phyloP scores from a whole-genome alignment of 768 basidiomycete species.

The Pulveroboletus sp. region DNA sequence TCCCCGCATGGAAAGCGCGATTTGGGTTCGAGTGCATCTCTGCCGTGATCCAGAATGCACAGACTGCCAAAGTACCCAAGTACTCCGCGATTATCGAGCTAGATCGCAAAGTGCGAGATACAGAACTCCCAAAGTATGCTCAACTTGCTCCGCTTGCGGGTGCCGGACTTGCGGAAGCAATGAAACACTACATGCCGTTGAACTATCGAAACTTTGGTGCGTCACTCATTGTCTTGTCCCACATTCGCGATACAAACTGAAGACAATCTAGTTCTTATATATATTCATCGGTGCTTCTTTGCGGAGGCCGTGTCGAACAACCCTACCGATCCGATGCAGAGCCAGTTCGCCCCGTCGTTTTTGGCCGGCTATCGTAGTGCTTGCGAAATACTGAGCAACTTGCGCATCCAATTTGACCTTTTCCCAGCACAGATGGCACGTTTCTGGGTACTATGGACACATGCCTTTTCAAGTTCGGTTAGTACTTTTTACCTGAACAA shows the following conservation, averaged over 20 bases:
- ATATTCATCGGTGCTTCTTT: constrained; percentile 76
- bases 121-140: constrained; percentile 64
- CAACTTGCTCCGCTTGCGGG: constrained; percentile 48
- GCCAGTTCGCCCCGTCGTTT: constrained; percentile 64
- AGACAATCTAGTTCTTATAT: constrained; percentile 52
- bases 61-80: constrained; percentile 62
- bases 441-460: constrained; percentile 74
- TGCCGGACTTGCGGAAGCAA: constrained; percentile 54
- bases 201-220: constrained; percentile 73
- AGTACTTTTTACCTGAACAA: constrained; percentile 17
- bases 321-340: constrained; percentile 66
- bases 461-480: constrained; percentile 65
- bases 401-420: constrained; percentile 46
- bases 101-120: constrained; percentile 64
- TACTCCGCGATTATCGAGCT: constrained; percentile 62
- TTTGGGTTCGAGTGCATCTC: constrained; percentile 67
- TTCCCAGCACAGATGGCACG: constrained; percentile 60
- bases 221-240: constrained; percentile 23
- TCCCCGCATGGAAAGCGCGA: constrained; percentile 68
- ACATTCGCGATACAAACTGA: neutral
- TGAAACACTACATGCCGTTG: constrained; percentile 73
- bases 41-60: constrained; percentile 63
- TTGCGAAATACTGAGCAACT: constrained; percentile 50
- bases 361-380: constrained; percentile 67
- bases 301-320: constrained; percentile 67